Evolutionary conservation across 2,329 filamentous ascomycete genomes (phyloP).

Genomic region (Diplodia mutila): DNA sequence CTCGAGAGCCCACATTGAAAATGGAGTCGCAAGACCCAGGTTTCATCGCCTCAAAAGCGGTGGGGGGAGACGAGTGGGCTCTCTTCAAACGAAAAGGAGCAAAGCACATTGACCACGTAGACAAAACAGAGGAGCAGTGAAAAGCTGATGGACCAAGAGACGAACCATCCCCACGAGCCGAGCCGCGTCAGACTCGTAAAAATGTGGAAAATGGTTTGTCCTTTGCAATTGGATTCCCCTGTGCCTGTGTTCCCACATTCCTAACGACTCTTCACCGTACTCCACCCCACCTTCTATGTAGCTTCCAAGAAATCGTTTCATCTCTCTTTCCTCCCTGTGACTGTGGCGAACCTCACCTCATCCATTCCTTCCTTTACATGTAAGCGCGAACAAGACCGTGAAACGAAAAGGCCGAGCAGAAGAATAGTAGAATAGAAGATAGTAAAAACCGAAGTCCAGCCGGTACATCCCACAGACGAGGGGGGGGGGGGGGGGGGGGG

Average conservation of each 20-base stretch:
- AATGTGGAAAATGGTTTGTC: not conserved
- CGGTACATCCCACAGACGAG: not conserved
- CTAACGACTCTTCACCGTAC: too few relatives aligned
- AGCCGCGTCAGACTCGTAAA: not conserved
- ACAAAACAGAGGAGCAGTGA: not conserved
- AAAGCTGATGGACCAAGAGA: not conserved
- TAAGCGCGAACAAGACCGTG: not conserved
- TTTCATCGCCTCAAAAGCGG: not conserved
- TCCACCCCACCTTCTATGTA: not conserved
- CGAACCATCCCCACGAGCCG: not conserved
- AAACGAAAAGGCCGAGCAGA: not conserved
- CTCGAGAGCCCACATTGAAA: not conserved
- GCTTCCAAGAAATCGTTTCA: not conserved
- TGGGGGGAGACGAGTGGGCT: not conserved
- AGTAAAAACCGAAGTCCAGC: slow-evolving; percentile 1
- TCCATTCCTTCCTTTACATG: not conserved
- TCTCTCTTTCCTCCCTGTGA: not conserved
- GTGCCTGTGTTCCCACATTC: too few relatives aligned
- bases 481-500: too few relatives aligned
- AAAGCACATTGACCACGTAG: not conserved
- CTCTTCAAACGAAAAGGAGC: not conserved
- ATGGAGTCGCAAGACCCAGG: not conserved
- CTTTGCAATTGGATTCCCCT: not conserved
- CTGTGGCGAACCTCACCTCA: too few relatives aligned
- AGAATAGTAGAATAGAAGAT: not conserved